phyloP scores from a whole-genome alignment of 441 rosid species.

The Mallotus repandus region DNA sequence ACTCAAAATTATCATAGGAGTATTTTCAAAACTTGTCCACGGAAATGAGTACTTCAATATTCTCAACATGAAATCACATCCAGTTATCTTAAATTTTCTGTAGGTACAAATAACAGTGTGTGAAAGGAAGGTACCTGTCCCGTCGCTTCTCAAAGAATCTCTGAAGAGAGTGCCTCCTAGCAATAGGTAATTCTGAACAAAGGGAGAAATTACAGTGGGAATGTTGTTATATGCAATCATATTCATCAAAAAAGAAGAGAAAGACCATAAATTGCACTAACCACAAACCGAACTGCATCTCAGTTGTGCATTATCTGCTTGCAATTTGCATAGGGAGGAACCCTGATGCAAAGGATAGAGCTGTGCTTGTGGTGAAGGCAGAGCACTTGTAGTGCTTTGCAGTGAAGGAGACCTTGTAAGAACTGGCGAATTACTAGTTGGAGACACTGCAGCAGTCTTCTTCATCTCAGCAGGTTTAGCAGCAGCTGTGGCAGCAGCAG shows the following conservation, averaged over 20 bases:
- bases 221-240: slow-evolving; percentile 3
- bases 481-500: slow-evolving; percentile 47
- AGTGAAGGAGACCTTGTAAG: slow-evolving; percentile 81
- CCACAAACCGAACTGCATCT: slow-evolving; percentile 10
- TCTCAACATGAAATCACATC: background rate
- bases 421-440: slow-evolving; percentile 47
- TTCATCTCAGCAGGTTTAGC: slow-evolving; percentile 53
- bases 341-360: slow-evolving; percentile 39
- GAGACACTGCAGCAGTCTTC: slow-evolving; percentile 36
- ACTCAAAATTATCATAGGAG: too few relatives aligned
- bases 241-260: background rate
- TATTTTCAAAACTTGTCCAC: background rate
- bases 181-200: slow-evolving; percentile 69
- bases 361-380: slow-evolving; percentile 55
- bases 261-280: background rate
- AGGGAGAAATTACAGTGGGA: slow-evolving; percentile 14
- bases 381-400: slow-evolving; percentile 62
- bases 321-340: slow-evolving; percentile 64
- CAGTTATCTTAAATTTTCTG: background rate
- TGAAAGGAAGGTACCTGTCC: slow-evolving; percentile 55
- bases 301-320: slow-evolving; percentile 54
- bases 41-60: background rate
- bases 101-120: background rate
- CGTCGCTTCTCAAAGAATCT: slow-evolving; percentile 86
- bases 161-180: slow-evolving; percentile 90